A percentile compares a stretch with the other conserved stretches of the same genome.
Evolutionary conservation across 805 yeast species (phyloP).

Genomic region (Candida quercuum): DNA sequence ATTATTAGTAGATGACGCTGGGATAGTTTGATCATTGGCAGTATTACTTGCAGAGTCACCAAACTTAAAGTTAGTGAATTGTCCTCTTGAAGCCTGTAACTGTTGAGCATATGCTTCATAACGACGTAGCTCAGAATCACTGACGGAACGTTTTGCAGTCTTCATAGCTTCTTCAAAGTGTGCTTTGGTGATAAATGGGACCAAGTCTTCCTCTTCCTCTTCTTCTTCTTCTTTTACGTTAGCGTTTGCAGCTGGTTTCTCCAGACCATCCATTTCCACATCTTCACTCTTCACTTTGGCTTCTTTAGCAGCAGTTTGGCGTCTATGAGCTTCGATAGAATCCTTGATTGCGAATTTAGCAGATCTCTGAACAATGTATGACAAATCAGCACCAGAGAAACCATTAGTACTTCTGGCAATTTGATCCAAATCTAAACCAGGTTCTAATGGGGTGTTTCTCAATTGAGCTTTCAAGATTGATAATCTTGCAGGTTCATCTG

Average conservation of each 20-base stretch:
- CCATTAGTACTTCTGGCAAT: constrained; percentile 95
- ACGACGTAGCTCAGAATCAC: constrained; percentile 96
- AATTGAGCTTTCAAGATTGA: constrained; percentile 93
- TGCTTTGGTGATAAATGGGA: constrained; percentile 87
- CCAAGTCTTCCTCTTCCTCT: constrained; percentile 85
- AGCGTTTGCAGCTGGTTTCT: constrained; percentile 18
- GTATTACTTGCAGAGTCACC: constrained; percentile 34
- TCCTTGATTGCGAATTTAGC: constrained; percentile 99
- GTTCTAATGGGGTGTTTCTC: constrained; percentile 97
- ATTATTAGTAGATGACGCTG: constrained; percentile 15
- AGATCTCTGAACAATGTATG: constrained; percentile 95
- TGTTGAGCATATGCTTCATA: constrained; percentile 98
- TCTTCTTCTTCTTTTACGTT: too few relatives aligned
- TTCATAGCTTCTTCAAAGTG: constrained; percentile 99
- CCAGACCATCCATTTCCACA: constrained; percentile 37
- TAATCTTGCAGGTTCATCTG: constrained; percentile 91
- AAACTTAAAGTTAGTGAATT: constrained; percentile 84
- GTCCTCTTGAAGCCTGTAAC: constrained; percentile 93
- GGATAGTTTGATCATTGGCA: constrained; percentile 30
- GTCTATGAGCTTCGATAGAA: constrained; percentile 78
- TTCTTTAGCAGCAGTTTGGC: constrained; percentile 40
- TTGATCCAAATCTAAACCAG: constrained; percentile 82
- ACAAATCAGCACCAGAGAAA: constrained; percentile 98
- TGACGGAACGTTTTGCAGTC: constrained; percentile 96
- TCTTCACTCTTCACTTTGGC: constrained; percentile 42